phyloP scores from a whole-genome alignment of 1,284 basidiomycete genomes.

The Leccinum subrobustum region DNA sequence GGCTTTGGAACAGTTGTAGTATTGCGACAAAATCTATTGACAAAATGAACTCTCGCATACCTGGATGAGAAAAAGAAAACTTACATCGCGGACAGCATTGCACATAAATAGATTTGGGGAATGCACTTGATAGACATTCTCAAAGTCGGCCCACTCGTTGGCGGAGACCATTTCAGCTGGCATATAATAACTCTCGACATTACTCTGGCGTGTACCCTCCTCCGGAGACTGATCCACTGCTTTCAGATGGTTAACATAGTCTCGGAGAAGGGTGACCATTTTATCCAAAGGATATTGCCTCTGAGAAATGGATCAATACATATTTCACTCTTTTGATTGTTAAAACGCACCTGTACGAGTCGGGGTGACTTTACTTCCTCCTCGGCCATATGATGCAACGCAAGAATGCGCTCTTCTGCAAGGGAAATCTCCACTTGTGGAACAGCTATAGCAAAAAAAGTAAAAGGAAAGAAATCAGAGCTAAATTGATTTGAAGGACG shows the following conservation, averaged over 20 bases:
- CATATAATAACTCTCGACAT: constrained; percentile 54
- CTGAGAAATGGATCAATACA: constrained; percentile 17
- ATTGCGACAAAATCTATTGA: constrained; percentile 78
- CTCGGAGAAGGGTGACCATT: constrained; percentile 58
- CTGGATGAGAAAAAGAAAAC: constrained; percentile 25
- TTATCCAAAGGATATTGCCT: constrained; percentile 39
- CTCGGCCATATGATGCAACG: constrained; percentile 41
- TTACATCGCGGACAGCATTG: constrained; percentile 74
- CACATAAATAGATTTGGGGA: constrained; percentile 84
- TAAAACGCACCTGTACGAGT: constrained; percentile 18
- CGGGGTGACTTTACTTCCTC: constrained; percentile 15
- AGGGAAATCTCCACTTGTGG: constrained; percentile 70
- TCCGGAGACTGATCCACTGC: constrained; percentile 43
- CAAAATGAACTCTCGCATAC: constrained; percentile 4
- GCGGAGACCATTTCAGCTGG: constrained; percentile 63
- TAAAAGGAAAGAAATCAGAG: neutral
- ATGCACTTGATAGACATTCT: constrained; percentile 91
- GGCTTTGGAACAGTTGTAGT: constrained; percentile 82
- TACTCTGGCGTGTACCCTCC: constrained; percentile 30
- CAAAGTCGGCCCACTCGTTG: constrained; percentile 80
- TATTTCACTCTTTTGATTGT: neutral
- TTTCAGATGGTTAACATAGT: constrained; percentile 59
- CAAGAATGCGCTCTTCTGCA: constrained; percentile 53
- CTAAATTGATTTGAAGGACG: constrained; percentile 4
- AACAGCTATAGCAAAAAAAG: constrained; percentile 49